Conservation (phyloP, 768 basidiomycete genomes). For the Asterophora parasitica region DNA sequence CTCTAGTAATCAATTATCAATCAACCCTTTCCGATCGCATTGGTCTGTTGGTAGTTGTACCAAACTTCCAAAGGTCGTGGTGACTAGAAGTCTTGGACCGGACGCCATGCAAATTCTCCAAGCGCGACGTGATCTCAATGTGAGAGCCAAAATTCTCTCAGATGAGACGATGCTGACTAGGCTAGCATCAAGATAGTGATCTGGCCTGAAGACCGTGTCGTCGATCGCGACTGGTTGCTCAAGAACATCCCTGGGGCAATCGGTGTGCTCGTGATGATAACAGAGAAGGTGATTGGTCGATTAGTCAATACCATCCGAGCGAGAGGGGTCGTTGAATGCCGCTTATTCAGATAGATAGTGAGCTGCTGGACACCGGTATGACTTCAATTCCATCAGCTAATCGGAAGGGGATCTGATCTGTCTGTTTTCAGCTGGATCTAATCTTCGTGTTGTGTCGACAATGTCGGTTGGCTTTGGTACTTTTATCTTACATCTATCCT, state of each 20-base stretch:
- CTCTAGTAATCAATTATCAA: neutral
- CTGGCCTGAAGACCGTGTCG: conserved; percentile 50
- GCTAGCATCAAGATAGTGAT: conserved; percentile 12
- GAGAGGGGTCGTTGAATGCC: neutral
- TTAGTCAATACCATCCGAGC: neutral
- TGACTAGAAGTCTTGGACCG: conserved; percentile 57
- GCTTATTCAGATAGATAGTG: conserved; percentile 56
- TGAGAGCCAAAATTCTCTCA: conserved; percentile 20
- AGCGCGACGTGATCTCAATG: conserved; percentile 50
- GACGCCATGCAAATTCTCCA: conserved; percentile 57
- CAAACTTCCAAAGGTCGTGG: conserved; percentile 42
- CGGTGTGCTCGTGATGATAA: conserved; percentile 60
- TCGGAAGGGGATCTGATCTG: too few species aligned
- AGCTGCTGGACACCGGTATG: conserved; percentile 59
- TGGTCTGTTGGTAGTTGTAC: neutral
- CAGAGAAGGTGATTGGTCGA: conserved; percentile 55
- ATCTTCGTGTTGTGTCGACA: conserved; percentile 80
- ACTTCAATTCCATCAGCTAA: neutral
- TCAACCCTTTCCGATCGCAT: too few species aligned
- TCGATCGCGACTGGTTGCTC: conserved; percentile 67
- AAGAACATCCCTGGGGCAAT: conserved; percentile 62
- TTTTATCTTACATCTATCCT: conserved; percentile 9
- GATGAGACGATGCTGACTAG: conserved; percentile 11
- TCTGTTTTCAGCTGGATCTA: conserved; percentile 54
- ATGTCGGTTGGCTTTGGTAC: conserved; percentile 88